Percentiles rank a stretch among this genome's conserved stretches.
Conservation (phyloP, 495 filamentous ascomycete genomes). For the Aspergillus diversus region DNA sequence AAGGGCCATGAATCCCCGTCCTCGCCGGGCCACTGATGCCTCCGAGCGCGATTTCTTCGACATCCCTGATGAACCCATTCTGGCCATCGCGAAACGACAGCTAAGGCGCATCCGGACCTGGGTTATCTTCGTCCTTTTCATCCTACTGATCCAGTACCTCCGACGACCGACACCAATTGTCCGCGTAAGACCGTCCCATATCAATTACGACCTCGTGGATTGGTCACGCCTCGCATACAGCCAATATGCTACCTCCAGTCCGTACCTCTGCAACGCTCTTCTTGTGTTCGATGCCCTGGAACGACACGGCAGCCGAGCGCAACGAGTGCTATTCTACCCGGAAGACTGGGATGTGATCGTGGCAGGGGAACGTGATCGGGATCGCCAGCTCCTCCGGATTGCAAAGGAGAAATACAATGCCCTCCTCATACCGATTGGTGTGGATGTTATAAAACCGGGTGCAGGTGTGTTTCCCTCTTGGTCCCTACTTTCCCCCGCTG, state of each 20-base stretch:
- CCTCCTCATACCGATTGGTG: slow-evolving; percentile 59
- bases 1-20: slow-evolving; percentile 5
- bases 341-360: slow-evolving; percentile 53
- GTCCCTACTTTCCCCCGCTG: background rate
- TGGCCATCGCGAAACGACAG: slow-evolving; percentile 40
- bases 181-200: slow-evolving; percentile 35
- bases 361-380: slow-evolving; percentile 41
- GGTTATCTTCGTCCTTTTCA: slow-evolving; percentile 35
- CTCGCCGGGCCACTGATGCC: slow-evolving; percentile 38
- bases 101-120: slow-evolving; percentile 44
- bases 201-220: slow-evolving; percentile 50
- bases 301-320: slow-evolving; percentile 62
- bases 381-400: slow-evolving; percentile 59
- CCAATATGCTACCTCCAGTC: slow-evolving; percentile 69
- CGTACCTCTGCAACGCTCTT: slow-evolving; percentile 75
- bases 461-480: slow-evolving; percentile 36
- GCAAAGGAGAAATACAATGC: slow-evolving; percentile 66
- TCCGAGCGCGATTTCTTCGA: slow-evolving; percentile 52
- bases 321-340: slow-evolving; percentile 71
- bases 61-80: slow-evolving; percentile 42
- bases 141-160: slow-evolving; percentile 38
- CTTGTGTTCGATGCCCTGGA: slow-evolving; percentile 73
- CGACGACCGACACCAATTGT: slow-evolving; percentile 25
- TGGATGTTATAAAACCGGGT: slow-evolving; percentile 52
- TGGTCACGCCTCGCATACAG: slow-evolving; percentile 71